Conservation (phyloP, 805 yeast genomes). For the Soucietia sequanensis region DNA sequence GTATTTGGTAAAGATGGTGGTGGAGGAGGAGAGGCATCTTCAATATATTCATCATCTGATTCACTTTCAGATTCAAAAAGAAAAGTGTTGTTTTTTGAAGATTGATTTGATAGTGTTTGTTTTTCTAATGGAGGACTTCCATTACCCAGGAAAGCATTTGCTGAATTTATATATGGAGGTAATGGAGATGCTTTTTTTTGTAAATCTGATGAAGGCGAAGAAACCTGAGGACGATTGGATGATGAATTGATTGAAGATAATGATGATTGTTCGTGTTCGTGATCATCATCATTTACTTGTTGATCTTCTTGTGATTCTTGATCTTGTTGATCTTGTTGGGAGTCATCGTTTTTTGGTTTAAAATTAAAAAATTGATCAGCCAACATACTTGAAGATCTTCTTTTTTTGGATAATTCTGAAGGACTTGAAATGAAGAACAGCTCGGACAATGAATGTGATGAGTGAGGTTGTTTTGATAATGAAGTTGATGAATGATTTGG, state of each 20-base stretch:
- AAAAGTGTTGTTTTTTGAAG: slow-evolving; percentile 24
- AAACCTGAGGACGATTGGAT: slow-evolving; percentile 2
- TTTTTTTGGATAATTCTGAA: slow-evolving; percentile 9
- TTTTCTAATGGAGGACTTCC: slow-evolving; percentile 19
- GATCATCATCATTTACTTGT: too few species aligned
- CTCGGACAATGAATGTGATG: slow-evolving; percentile 38
- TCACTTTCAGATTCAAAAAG: slow-evolving; percentile 37
- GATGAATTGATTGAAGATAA: not conserved
- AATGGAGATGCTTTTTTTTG: slow-evolving; percentile 38
- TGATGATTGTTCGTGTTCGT: not conserved
- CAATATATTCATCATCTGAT: slow-evolving; percentile 30
- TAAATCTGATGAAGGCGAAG: slow-evolving; percentile 11
- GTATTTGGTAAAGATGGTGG: slow-evolving; percentile 1
- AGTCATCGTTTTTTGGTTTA: not conserved
- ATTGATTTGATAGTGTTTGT: not conserved
- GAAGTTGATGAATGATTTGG: slow-evolving; percentile 34
- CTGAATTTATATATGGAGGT: slow-evolving; percentile 44
- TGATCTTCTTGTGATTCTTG: not conserved
- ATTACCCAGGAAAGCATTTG: slow-evolving; percentile 38
- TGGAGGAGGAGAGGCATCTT: slow-evolving; percentile 9
- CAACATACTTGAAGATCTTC: slow-evolving; percentile 12
- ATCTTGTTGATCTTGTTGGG: not conserved
- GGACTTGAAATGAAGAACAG: slow-evolving; percentile 33
- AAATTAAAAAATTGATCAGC: slow-evolving; percentile 20
- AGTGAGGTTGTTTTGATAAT: slow-evolving; percentile 39